A percentile compares a stretch with the other conserved stretches of the same genome.
phyloP scores from a whole-genome alignment of 2,329 filamentous ascomycete genomes.

The Dactylellina drechsleri region DNA sequence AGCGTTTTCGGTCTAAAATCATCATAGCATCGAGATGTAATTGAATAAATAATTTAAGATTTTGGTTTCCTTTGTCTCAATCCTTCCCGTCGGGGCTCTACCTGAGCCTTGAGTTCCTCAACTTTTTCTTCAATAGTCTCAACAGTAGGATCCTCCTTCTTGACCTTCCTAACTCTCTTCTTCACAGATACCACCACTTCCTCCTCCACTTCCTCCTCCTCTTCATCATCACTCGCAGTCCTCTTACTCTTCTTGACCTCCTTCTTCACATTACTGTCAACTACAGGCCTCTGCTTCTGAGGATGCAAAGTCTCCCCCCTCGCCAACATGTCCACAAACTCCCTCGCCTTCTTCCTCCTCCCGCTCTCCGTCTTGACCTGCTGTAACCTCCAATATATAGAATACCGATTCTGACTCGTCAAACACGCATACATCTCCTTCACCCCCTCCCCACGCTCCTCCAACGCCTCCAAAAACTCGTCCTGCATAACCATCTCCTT shows the following conservation, averaged over 20 bases:
- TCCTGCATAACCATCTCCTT: slow-evolving; percentile 64
- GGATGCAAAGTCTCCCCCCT: slow-evolving; percentile 59
- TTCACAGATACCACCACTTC: slow-evolving; percentile 11
- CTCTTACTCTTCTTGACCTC: slow-evolving; percentile 13
- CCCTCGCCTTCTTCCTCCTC: slow-evolving; percentile 60
- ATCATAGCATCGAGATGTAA: background rate
- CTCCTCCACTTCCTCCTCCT: too few species aligned
- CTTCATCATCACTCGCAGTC: too few species aligned
- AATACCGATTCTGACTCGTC: slow-evolving; percentile 64
- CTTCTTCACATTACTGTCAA: slow-evolving; percentile 1
- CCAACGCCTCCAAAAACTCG: slow-evolving; percentile 66
- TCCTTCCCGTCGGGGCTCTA: slow-evolving; percentile 34
- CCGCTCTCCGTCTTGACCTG: slow-evolving; percentile 61
- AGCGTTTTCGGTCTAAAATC: background rate
- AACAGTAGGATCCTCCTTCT: slow-evolving; percentile 1
- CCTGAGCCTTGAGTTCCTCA: slow-evolving; percentile 16
- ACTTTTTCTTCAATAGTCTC: slow-evolving; percentile 4
- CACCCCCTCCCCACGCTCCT: slow-evolving; percentile 59
- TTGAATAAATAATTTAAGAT: slow-evolving; percentile 11
- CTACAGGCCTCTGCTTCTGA: slow-evolving; percentile 13
- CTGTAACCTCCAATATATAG: slow-evolving; percentile 64
- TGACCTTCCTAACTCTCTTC: slow-evolving; percentile 36
- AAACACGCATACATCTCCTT: slow-evolving; percentile 63
- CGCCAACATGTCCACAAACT: slow-evolving; percentile 63
- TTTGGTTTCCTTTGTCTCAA: slow-evolving; percentile 34